Conservation (phyloP, 1,284 basidiomycete genomes). For the Irpex sp. region DNA sequence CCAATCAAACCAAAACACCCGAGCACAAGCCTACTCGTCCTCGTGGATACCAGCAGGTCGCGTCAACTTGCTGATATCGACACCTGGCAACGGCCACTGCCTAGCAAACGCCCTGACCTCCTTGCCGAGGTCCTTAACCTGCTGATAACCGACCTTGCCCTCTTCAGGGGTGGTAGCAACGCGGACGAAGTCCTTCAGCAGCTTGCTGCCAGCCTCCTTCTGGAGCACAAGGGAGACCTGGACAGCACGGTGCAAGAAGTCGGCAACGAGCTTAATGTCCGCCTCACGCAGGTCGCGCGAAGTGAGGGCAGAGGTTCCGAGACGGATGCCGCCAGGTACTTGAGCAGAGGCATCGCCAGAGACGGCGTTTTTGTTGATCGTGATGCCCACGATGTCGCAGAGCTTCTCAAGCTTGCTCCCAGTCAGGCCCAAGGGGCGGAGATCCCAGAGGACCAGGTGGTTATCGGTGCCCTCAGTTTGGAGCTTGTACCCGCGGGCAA, state of each 20-base stretch:
- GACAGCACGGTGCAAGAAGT: constrained; percentile 90
- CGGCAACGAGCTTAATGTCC: constrained; percentile 85
- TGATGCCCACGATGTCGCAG: constrained; percentile 95
- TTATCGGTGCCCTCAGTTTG: constrained; percentile 98
- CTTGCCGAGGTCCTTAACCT: constrained; percentile 68
- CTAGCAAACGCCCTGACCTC: constrained; percentile 82
- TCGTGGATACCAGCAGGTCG: constrained; percentile 69
- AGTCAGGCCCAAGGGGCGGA: constrained; percentile 92
- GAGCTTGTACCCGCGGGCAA: constrained; percentile 86
- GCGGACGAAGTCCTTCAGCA: constrained; percentile 94
- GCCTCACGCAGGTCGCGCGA: constrained; percentile 91
- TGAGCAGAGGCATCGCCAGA: constrained; percentile 95
- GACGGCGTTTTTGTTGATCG: constrained; percentile 96
- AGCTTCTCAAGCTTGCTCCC: constrained; percentile 99
- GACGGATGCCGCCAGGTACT: constrained; percentile 95
- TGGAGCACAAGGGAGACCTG: constrained; percentile 86
- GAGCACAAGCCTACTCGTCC: constrained; percentile 30
- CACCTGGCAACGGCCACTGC: constrained; percentile 91
- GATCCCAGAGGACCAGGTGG: constrained; percentile 98
- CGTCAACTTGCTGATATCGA: constrained; percentile 62
- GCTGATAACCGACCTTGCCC: constrained; percentile 65
- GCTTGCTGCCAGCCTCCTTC: constrained; percentile 92
- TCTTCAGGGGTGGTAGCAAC: constrained; percentile 73
- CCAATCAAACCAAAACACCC: constrained; percentile 1
- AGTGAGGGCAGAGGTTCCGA: constrained; percentile 93